These are phyloP conservation scores for Pythium rhizo-oryzae DNA, from an alignment of 352 stramenopile species.

Conservation along the genomic window DNA sequence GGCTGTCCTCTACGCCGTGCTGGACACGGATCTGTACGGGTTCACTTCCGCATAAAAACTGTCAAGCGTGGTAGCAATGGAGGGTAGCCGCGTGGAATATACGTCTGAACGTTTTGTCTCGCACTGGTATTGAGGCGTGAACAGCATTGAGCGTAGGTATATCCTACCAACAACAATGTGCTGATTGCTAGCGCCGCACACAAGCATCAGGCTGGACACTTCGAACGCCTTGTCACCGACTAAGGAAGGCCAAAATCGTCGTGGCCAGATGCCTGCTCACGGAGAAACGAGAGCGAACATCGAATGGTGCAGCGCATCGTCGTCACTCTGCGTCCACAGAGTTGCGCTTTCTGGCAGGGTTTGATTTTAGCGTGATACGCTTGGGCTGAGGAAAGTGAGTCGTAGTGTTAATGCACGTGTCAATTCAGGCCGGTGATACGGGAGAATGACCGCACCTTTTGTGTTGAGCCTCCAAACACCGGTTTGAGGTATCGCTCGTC, in stretches of 20 bases:
- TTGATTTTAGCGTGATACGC: slow-evolving; percentile 9
- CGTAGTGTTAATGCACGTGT: neutral
- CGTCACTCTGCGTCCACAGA: slow-evolving; percentile 26
- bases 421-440: neutral
- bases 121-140: too few species aligned
- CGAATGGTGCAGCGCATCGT: neutral
- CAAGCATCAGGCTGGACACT: too few species aligned
- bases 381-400: slow-evolving; percentile 14
- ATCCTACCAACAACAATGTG: too few species aligned
- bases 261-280: too few species aligned
- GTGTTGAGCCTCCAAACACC: slow-evolving; percentile 54
- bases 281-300: too few species aligned
- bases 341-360: slow-evolving; percentile 15
- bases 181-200: too few species aligned
- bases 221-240: too few species aligned
- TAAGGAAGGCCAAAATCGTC: too few species aligned
- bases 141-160: too few species aligned
- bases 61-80: neutral
- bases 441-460: slow-evolving; percentile 20
- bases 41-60: slow-evolving; percentile 65
- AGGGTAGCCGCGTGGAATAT: neutral
- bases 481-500: slow-evolving; percentile 75
- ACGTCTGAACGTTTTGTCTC: too few species aligned
- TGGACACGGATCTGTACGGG: slow-evolving; percentile 69
- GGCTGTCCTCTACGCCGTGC: slow-evolving; percentile 57